Base-by-base conservation (phyloP, 495 filamentous ascomycete genomes). In the Neurospora cerealis region DNA sequence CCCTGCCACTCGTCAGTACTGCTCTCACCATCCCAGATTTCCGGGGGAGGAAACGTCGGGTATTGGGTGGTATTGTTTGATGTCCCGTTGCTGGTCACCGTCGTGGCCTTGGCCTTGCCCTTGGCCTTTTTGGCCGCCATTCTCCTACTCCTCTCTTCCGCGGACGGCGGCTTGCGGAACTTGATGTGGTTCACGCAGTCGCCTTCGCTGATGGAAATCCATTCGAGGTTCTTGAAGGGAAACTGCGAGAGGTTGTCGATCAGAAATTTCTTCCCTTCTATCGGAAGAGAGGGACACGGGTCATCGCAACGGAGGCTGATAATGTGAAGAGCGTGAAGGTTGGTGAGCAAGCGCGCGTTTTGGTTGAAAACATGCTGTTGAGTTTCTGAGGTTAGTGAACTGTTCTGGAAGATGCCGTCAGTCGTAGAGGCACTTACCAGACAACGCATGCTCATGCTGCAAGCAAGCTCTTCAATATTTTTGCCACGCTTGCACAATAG, bases 301-400 rank as follows among this genome's bases (percentile, higher is more conserved):
- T 89, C 87, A 36, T 87, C 84, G 46, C 79, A 81, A 34, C 87
- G 81, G 41, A 89, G 82, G 19, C 78, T 78, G n/a, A 86, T 71
- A 17, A 89, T 82, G 73, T 89, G 87, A 15, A 90, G 77, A 0
- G 86, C 88, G 17, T 84, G 85, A 8, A 90, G 85, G 37, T 77
- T 82, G 13, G 73, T 74, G 5, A 90, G 78, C 5, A 81, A 81
- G 4, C 79, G 74, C n/a, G 89, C 75, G 40, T 83, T 79, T 73
- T 88, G 88, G 74, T 89, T 82, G 28, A 89, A 82, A 10, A 77
- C 79, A 74, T 90, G 88, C 87, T 89, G 66, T 39, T 46, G 73
- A 8, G 66, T 74, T 75, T 69, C 36, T 32, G 36, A 38, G 10
- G 10, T 66, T 34, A 66, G 54, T 36, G 24, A 66, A 34, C 28